A percentile compares a stretch with the other conserved stretches of the same genome.
Evolutionary conservation across 305 asterid species (phyloP).

Genomic region (Rubia tinctorum): DNA sequence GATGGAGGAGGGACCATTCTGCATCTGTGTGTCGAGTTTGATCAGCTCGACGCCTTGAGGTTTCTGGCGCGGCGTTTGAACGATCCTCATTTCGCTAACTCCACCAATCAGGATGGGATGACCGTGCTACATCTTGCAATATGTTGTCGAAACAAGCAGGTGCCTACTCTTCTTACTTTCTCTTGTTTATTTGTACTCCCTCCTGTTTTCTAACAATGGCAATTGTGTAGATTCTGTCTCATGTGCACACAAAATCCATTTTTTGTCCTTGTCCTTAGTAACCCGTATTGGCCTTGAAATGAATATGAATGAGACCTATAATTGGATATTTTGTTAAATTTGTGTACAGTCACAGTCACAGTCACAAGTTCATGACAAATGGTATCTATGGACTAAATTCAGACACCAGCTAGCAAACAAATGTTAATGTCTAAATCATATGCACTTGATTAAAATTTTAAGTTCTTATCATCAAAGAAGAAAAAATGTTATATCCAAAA

Average conservation of each 20-base stretch:
- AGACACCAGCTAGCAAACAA: neutral
- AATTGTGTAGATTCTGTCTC: no score
- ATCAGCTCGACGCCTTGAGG: neutral
- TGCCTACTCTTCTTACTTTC: neutral
- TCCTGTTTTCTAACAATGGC: no score
- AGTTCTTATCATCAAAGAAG: neutral
- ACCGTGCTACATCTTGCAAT: constrained; percentile 2
- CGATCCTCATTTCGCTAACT: constrained; percentile 15
- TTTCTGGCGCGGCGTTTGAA: neutral
- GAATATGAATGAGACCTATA: neutral
- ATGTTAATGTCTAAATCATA: neutral
- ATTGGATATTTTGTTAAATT: neutral
- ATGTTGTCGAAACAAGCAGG: neutral
- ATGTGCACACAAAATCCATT: neutral
- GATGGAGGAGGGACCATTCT: constrained; percentile 5
- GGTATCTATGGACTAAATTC: neutral
- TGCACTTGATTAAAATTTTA: neutral
- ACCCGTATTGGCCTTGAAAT: neutral
- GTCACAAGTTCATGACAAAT: neutral
- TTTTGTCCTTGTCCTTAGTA: neutral
- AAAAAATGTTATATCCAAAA: neutral
- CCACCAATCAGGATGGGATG: constrained; percentile 8
- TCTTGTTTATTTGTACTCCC: neutral
- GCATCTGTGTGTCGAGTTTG: neutral
- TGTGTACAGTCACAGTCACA: neutral